These are phyloP conservation scores for Aureobasidium sp. DNA, from an alignment of 2,329 filamentous ascomycete genomes.

Conservation along the genomic window DNA sequence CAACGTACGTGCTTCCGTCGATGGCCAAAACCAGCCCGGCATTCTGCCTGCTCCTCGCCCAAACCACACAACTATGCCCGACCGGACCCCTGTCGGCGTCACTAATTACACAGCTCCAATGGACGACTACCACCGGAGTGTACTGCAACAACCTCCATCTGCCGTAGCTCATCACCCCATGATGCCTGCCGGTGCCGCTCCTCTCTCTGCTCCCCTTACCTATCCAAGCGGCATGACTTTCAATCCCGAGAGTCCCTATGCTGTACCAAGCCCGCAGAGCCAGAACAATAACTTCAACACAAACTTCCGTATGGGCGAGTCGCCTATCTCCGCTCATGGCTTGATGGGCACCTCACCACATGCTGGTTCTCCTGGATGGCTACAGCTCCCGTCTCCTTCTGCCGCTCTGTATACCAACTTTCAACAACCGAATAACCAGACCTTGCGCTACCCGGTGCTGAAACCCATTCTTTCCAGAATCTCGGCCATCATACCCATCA, in stretches of 20 bases:
- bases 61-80: conserved; percentile 32
- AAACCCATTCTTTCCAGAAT: conserved; percentile 81
- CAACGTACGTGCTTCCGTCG: conserved; percentile 15
- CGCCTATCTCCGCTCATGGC: conserved; percentile 44
- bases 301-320: conserved; percentile 45
- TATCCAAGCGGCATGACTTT: conserved; percentile 34
- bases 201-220: conserved; percentile 32
- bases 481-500: conserved; percentile 66
- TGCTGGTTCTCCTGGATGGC: conserved; percentile 51
- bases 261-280: conserved; percentile 38
- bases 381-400: conserved; percentile 44
- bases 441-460: conserved; percentile 72
- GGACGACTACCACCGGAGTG: conserved; percentile 37
- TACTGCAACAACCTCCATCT: conserved; percentile 27
- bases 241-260: conserved; percentile 36
- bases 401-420: conserved; percentile 42
- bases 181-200: conserved; percentile 29
- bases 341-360: conserved; percentile 55
- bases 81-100: conserved; percentile 15
- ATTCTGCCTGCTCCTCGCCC: conserved; percentile 33
- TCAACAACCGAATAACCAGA: conserved; percentile 46
- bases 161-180: conserved; percentile 30
- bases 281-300: conserved; percentile 30
- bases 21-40: conserved; percentile 17
- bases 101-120: conserved; percentile 24